Base-by-base conservation (phyloP, 1,139 yeast genomes). In the Blastobotrys elegans region DNA sequence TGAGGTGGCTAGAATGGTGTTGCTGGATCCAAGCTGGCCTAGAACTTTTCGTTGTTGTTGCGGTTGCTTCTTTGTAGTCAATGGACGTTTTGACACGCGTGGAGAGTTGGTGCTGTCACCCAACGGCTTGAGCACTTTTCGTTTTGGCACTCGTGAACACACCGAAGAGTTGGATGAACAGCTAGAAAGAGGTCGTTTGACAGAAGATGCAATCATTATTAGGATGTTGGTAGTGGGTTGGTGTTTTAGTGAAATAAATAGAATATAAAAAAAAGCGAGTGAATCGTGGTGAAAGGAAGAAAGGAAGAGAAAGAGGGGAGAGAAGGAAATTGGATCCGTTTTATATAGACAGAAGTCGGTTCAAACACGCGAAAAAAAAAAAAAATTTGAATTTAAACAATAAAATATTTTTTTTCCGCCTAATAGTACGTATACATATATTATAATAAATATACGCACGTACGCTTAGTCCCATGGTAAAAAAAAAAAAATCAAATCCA, bases 201-300 rank as follows among this genome's bases (percentile, higher is more conserved):
- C 38, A 20, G 38, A 34, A 30, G 33, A 13, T 34, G 38, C 22
- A 8, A 34, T 11, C 38, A 34, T 34, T 18, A 34, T 34, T 34
- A 24, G 10, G 24, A 3, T 7, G 26, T 17, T 16, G 24, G 6
- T 34, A 34, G 7, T 34, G 18, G 3, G 16, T 34, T 17, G 26
- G 13, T 20, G 11, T 13, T 10, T 5, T 3, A 34, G 24, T 2
- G 16, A 5, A 34, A 18, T 8, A 34, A 7, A 7, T n/a, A 33
- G 17, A 33, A 33, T n/a, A n/a, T n/a, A n/a, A 33, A 21, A 33
- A 13, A 10, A 8, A 33, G 37, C 22, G 21, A 21, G 24, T 18
- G 21, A 33, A 24, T 5, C 27, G 33, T 30, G n/a, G 13, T 13
- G 17, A 30, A 30, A n/a, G 33, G 33, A 30, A 30, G 17, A 30